phyloP scores from a whole-genome alignment of 148 eudicot genomes.

The Vaccinium corymbosum region DNA sequence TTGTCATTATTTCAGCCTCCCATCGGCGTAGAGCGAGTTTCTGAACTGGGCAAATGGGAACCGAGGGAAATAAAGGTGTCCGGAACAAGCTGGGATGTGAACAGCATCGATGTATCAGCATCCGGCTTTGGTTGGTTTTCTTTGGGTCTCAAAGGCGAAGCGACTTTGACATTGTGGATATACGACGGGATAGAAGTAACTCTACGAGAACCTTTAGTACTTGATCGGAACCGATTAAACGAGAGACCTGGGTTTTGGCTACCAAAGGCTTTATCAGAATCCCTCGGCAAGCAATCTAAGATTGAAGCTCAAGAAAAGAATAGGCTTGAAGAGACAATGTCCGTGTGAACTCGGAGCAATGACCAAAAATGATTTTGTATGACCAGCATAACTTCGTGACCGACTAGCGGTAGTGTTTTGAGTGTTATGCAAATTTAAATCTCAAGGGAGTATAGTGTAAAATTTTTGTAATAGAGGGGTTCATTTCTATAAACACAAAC shows the following conservation, averaged over 20 bases:
- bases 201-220: slow-evolving; percentile 75
- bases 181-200: slow-evolving; percentile 60
- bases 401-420: not conserved
- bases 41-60: slow-evolving; percentile 68
- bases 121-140: slow-evolving; percentile 96
- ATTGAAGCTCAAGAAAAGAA: slow-evolving; percentile 51
- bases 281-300: slow-evolving; percentile 60
- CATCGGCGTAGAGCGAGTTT: slow-evolving; percentile 50
- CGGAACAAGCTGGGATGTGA: slow-evolving; percentile 93
- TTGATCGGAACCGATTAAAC: slow-evolving; percentile 67
- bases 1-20: slow-evolving; percentile 65
- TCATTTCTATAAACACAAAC: not conserved
- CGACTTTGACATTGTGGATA: slow-evolving; percentile 65
- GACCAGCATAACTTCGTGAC: not conserved
- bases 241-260: slow-evolving; percentile 91
- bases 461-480: not conserved
- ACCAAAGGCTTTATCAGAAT: slow-evolving; percentile 91
- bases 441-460: not conserved
- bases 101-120: slow-evolving; percentile 59
- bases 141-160: slow-evolving; percentile 85
- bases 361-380: not conserved
- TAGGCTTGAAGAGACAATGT: slow-evolving; percentile 32
- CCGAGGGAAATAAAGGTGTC: slow-evolving; percentile 56
- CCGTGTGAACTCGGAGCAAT: not conserved
- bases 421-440: not conserved